Evolutionary conservation across 2,329 filamentous ascomycete species (phyloP).

Genomic region (Aspergillus unguis): DNA sequence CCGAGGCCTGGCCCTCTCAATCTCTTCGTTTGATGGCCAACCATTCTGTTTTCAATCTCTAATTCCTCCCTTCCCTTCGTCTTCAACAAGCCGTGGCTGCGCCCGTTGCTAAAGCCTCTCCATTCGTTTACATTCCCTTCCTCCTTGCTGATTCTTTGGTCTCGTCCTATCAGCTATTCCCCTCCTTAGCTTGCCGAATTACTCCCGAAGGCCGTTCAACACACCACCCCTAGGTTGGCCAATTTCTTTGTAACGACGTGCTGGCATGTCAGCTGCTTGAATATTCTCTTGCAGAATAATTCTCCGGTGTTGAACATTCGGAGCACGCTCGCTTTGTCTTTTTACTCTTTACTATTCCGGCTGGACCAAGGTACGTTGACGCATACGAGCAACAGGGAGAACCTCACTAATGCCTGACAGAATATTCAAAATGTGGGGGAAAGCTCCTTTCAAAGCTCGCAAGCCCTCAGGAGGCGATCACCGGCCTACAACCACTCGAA

Average conservation of each 20-base stretch:
- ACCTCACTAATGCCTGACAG: neutral
- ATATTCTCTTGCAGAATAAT: neutral
- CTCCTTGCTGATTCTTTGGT: slow-evolving; percentile 4
- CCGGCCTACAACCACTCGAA: slow-evolving; percentile 45
- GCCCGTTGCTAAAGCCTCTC: neutral
- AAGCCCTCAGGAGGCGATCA: slow-evolving; percentile 46
- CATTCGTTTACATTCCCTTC: neutral
- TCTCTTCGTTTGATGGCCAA: slow-evolving; percentile 4
- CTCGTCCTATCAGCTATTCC: neutral
- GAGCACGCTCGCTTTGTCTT: neutral
- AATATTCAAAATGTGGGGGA: slow-evolving; percentile 53
- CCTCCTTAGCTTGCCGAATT: slow-evolving; percentile 3
- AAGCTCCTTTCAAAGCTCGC: slow-evolving; percentile 43
- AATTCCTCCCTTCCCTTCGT: neutral
- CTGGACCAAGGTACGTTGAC: neutral
- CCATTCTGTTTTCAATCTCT: neutral
- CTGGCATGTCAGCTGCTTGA: slow-evolving; percentile 21
- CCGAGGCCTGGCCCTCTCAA: neutral
- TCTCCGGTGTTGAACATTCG: slow-evolving; percentile 4
- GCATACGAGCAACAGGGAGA: neutral
- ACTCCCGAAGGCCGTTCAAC: slow-evolving; percentile 6
- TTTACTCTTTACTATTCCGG: slow-evolving; percentile 1
- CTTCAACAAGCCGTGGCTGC: slow-evolving; percentile 1
- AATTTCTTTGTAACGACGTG: slow-evolving; percentile 15
- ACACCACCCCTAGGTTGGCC: neutral